Percentiles rank a stretch among this genome's conserved stretches.
Evolutionary conservation across 2,329 filamentous ascomycete genomes (phyloP).

Genomic region (Aspergillus fijiensis): DNA sequence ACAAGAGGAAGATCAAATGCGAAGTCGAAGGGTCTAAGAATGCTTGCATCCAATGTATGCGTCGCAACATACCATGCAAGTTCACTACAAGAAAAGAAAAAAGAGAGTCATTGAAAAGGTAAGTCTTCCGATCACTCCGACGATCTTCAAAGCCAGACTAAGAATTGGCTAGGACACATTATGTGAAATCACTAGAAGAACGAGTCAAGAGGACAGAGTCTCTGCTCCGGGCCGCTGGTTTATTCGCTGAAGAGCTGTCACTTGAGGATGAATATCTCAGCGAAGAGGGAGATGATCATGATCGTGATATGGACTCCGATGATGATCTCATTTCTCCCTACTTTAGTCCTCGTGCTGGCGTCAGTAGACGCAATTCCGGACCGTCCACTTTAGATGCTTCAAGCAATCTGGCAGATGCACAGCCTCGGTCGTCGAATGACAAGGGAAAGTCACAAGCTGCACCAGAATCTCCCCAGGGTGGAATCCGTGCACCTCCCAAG

Average conservation of each 20-base stretch:
- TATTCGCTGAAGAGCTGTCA: constrained; percentile 76
- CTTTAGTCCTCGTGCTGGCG: constrained; percentile 18
- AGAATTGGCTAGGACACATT: constrained; percentile 68
- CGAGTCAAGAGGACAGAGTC: constrained; percentile 88
- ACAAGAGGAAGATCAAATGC: constrained; percentile 86
- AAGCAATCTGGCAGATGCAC: constrained; percentile 1
- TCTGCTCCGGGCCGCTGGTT: constrained; percentile 75
- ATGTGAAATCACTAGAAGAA: constrained; percentile 91
- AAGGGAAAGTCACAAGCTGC: neutral
- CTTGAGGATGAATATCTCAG: constrained; percentile 41
- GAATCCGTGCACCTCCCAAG: constrained; percentile 43
- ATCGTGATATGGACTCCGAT: constrained; percentile 40
- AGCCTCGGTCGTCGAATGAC: neutral
- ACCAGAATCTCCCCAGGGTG: constrained; percentile 11
- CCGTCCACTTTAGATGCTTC: neutral
- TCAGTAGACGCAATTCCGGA: constrained; percentile 5
- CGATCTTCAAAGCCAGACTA: neutral
- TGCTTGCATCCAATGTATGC: constrained; percentile 79
- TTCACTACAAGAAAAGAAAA: constrained; percentile 95
- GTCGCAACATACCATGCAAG: constrained; percentile 91
- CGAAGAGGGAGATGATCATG: constrained; percentile 23
- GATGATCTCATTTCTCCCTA: constrained; percentile 31
- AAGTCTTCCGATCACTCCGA: constrained; percentile 18
- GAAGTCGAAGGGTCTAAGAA: constrained; percentile 77
- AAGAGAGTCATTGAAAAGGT: constrained; percentile 87